Conservation (phyloP, 2,329 filamentous ascomycete genomes). For the Aspergillus pseudotamarii region DNA sequence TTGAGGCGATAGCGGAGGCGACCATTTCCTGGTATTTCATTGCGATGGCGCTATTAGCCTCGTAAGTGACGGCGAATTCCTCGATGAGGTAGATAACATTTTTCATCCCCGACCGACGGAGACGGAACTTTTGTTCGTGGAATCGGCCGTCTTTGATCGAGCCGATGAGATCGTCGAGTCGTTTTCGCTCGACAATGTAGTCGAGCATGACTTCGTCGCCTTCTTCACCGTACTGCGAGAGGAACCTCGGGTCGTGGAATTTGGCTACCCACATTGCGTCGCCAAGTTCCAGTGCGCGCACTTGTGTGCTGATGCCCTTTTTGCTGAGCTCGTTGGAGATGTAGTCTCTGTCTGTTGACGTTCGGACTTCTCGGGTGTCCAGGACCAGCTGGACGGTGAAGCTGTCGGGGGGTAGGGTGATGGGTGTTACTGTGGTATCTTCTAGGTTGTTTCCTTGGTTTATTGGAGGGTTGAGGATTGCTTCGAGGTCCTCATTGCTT, state of each 20-base stretch:
- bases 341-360: constrained; percentile 74
- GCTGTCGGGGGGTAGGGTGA: constrained; percentile 63
- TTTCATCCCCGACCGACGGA: constrained; percentile 70
- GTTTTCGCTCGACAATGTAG: constrained; percentile 79
- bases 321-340: constrained; percentile 72
- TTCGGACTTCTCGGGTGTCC: constrained; percentile 73
- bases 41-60: constrained; percentile 45
- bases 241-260: constrained; percentile 60
- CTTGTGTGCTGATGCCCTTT: constrained; percentile 65
- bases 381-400: constrained; percentile 75
- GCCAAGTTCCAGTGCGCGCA: constrained; percentile 71
- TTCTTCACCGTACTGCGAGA: constrained; percentile 58
- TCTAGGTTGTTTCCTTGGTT: constrained; percentile 11
- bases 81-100: constrained; percentile 81
- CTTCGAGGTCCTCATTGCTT: constrained; percentile 13
- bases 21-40: constrained; percentile 66
- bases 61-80: constrained; percentile 65
- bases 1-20: constrained; percentile 72
- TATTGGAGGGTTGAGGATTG: constrained; percentile 1
- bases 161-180: constrained; percentile 75
- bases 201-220: constrained; percentile 73
- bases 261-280: constrained; percentile 81
- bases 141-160: constrained; percentile 84
- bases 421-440: constrained; percentile 54
- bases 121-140: constrained; percentile 81